Evolutionary conservation across 306 rosid species (phyloP), one percentile per base, ranked within the genome.

Genomic region (Hippophae tibetana): DNA sequence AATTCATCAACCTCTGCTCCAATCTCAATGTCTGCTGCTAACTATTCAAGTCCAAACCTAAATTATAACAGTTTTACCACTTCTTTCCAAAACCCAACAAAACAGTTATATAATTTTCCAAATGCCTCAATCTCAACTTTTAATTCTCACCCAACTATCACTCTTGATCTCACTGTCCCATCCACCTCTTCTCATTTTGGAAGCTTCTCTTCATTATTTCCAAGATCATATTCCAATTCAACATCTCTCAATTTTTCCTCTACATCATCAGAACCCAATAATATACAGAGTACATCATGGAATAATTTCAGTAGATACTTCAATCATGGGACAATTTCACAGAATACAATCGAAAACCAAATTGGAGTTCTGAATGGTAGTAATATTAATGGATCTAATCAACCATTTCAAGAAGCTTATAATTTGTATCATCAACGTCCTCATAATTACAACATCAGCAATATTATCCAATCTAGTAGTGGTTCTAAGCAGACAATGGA

Each of bases 111-210:
- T 56, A 68, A 72, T 46, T 68, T 79, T 49, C 80, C 75, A 48
- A 68, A 65, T 65, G 69, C 81, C 7, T 66, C 74, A 7, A 54
- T 85, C 70, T 77, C 84, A 46, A 79, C 82, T 45, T 55, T 42
- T 42, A 81, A 63, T 50, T 77, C 78, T 52, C 89, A 85, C 76
- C 84, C 86, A 42, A 85, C 86, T 27, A 53, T 85, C 56, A 85
- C 84, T 44, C 82, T 85, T 25, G 89, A 85, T 54, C 77, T 82
- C 12, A 63, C 76, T 47, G 12, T 26, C 73, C 47, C 47, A 13
- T 27, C 74, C 56, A 26, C 8, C 57, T 71, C 52, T 53, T 60
- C 79, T 25, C 69, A 63, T 13, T 58, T 67, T 31, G 68, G 79
- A 63, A 46, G 68, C 31, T 57, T 62, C 11, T 65, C 60, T 55